Base-by-base conservation (phyloP, 768 basidiomycete genomes). In the Boletus pseudo-olivaceus region DNA sequence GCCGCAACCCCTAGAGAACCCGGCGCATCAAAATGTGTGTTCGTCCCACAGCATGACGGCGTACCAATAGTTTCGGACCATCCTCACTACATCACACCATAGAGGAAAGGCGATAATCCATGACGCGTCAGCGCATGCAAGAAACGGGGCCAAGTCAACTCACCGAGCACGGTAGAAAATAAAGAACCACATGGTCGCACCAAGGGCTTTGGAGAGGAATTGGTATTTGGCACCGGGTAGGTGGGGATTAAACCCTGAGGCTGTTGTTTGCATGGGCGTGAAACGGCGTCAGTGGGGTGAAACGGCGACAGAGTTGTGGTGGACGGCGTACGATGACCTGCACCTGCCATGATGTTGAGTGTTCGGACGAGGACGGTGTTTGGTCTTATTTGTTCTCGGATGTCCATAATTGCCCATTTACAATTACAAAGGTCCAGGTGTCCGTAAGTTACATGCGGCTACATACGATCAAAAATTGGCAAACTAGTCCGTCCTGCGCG, bases 111-210 rank as follows among this genome's bases (percentile, higher is more conserved):
- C 2, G 26, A 46, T 29, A 46, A 52, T 12, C 43, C 53, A 45
- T 15, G 39, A 43, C 20, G 5, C 26, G 23, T 58, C 40, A 58
- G 35, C 15, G 12, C 11, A 7, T 12, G 56, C 40, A 45, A 34
- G 29, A 43, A 30, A n/a, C 11, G 29, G 37, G 17, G 26, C 44
- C 8, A 10, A 29, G n/a, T 30, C 1, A 9, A 78, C 88, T 66
- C 65, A 96, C 94, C 93, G 79, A 59, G 90, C 88, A 53, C 94
- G 85, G 74, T 95, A 97, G 78, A 97, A 96, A 69, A 97, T 93
- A 78, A 94, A 97, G 83, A 96, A 96, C 94, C 94, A 97, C 94
- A 97, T 96, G 26, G 85, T 82, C 33, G 93, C 94, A 46, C 94
- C 94, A 42, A 97, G 76, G 56, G 83, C 84, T 73, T 93, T 94